These are phyloP conservation scores for Tetrapisispora namnaoensis DNA, from an alignment of 805 yeast genomes.

Conservation along the genomic window DNA sequence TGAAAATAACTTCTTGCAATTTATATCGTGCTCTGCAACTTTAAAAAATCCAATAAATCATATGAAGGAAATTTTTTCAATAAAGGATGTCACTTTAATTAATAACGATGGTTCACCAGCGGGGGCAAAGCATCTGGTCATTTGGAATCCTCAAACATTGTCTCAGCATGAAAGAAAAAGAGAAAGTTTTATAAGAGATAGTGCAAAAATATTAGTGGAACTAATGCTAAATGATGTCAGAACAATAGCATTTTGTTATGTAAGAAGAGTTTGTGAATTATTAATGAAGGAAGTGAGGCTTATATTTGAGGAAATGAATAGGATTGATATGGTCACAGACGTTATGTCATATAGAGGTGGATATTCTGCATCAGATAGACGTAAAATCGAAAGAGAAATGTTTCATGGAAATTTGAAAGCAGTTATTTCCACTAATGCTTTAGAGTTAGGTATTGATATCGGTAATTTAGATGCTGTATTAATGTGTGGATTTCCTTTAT, in stretches of 20 bases:
- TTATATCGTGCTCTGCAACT: constrained; percentile 92
- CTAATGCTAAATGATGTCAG: constrained; percentile 56
- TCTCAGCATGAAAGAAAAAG: constrained; percentile 46
- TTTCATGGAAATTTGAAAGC: constrained; percentile 78
- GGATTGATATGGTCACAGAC: constrained; percentile 41
- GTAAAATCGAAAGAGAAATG: constrained; percentile 84
- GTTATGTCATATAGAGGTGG: constrained; percentile 96
- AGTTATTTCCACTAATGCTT: constrained; percentile 87
- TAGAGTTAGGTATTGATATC: constrained; percentile 92
- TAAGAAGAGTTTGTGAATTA: constrained; percentile 76
- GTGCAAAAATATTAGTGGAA: constrained; percentile 63
- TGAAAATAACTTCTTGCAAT: constrained; percentile 42
- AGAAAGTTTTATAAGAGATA: constrained; percentile 61
- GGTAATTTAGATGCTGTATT: constrained; percentile 88
- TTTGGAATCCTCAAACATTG: constrained; percentile 81
- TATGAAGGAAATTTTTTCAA: constrained; percentile 66
- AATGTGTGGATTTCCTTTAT: constrained; percentile 86
- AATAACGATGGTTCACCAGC: constrained; percentile 82
- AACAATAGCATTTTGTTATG: constrained; percentile 84
- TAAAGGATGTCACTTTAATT: constrained; percentile 48
- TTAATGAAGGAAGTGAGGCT: constrained; percentile 73
- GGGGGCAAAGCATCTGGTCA: constrained; percentile 62
- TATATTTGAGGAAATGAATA: constrained; percentile 37
- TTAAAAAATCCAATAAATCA: constrained; percentile 63
- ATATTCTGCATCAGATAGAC: constrained; percentile 73